Base-by-base conservation (phyloP, 1,284 basidiomycete genomes). In the Sutorius eximius region DNA sequence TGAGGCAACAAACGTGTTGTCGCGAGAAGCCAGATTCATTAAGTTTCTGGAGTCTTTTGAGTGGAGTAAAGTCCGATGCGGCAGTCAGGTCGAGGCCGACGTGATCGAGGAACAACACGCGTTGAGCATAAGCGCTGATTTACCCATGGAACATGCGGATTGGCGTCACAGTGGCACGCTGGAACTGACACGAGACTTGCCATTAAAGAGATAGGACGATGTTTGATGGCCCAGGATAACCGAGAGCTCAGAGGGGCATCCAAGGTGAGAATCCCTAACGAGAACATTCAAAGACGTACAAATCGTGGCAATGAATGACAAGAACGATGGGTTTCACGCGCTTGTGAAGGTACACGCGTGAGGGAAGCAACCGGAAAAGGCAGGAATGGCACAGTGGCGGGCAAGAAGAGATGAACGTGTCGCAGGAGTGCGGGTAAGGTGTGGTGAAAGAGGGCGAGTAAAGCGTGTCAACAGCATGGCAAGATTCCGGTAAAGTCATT, bases 21-120 rank as follows among this genome's bases (percentile, higher is more conserved):
- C 74, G 71, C 69, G 74, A 81, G 82, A 84, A 84, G 79, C 72
- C 74, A 81, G 74, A 75, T 77, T 76, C 62, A 74, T 76, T 71
- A 74, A 75, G 79, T 76, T 77, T 72, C 75, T 75, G 77, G 76
- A 75, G 76, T 71, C 73, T 78, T 81, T 79, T 76, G 74, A 77
- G 84, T 87, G 84, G 86, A 86, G 84, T 77, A 78, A 77, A 73
- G 73, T 77, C 82, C 81, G 81, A 79, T 77, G 65, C 48, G 62
- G 74, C 75, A 75, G 73, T 51, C 66, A 67, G 69, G 71, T 74
- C 74, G 75, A 78, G 78, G 75, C 74, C 74, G 77, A 71, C 67
- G 72, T 80, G 85, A 86, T 88, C 83, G 81, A 77, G 74, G 72
- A 71, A 71, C 70, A 78, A 80, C 83, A 85, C 79, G 82, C 80